phyloP scores from a whole-genome alignment of 208 protist genomes.

The Leishmania gerbilli region DNA sequence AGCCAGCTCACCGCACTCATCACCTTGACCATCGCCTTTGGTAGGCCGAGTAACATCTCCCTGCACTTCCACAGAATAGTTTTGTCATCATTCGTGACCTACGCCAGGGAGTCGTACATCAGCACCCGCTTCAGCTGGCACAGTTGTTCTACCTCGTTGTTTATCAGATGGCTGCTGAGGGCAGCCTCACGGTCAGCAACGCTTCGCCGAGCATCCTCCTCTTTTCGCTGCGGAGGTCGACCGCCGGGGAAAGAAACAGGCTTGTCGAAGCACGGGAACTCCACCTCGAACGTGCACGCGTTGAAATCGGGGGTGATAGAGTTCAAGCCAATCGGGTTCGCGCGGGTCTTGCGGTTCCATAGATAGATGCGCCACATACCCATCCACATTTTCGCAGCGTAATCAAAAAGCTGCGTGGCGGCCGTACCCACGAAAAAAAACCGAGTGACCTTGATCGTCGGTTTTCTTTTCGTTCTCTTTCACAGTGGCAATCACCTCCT shows the following conservation, averaged over 20 bases:
- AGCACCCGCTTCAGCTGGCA: constrained; percentile 59
- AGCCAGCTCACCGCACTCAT: constrained; percentile 72
- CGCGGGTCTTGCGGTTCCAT: constrained; percentile 42
- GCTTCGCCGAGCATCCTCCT: constrained; percentile 21
- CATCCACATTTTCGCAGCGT: constrained; percentile 42
- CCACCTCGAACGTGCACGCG: constrained; percentile 33
- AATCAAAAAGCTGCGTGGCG: constrained; percentile 59
- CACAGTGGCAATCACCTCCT: constrained; percentile 32
- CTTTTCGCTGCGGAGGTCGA: constrained; percentile 35
- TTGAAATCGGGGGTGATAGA: constrained; percentile 40
- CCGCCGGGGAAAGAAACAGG: constrained; percentile 58
- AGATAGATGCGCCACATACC: constrained; percentile 36
- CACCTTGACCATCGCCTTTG: constrained; percentile 77
- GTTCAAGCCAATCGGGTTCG: constrained; percentile 44
- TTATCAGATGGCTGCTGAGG: constrained; percentile 30
- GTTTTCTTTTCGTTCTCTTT: constrained; percentile 43
- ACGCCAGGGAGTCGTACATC: constrained; percentile 58
- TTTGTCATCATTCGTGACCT: constrained; percentile 62
- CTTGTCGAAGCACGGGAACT: constrained; percentile 52
- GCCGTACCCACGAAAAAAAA: constrained; percentile 52
- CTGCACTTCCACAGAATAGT: constrained; percentile 74
- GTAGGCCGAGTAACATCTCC: constrained; percentile 46
- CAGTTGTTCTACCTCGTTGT: constrained; percentile 60
- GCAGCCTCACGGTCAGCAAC: constrained; percentile 19
- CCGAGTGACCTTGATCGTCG: constrained; percentile 31